phyloP scores from a whole-genome alignment of 495 filamentous ascomycete species.

The Staphylotrichum longicolle region DNA sequence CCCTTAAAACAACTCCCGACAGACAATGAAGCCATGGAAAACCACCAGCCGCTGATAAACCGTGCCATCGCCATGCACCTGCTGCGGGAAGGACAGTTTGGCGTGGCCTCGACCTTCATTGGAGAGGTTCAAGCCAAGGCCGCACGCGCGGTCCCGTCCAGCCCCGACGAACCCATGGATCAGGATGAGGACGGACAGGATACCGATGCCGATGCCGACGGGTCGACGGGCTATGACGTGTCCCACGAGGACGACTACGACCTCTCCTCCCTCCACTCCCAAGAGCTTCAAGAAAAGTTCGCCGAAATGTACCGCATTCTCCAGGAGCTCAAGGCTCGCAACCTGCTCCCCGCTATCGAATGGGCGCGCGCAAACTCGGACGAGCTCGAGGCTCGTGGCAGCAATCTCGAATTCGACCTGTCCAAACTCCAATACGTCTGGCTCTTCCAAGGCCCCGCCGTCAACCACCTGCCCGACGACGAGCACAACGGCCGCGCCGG shows the following conservation, averaged over 20 bases:
- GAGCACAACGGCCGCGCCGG: conserved; percentile 38
- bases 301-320: conserved; percentile 88
- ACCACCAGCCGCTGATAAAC: conserved; percentile 75
- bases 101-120: conserved; percentile 78
- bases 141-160: conserved; percentile 17
- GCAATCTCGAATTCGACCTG: conserved; percentile 93
- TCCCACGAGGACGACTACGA: conserved; percentile 33
- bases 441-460: conserved; percentile 59
- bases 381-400: conserved; percentile 75
- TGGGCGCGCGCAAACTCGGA: conserved; percentile 74
- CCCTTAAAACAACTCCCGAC: conserved; percentile 73
- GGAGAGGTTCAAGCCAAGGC: conserved; percentile 51
- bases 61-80: conserved; percentile 95
- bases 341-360: conserved; percentile 77
- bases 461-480: conserved; percentile 49
- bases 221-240: background rate
- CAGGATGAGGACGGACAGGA: conserved; percentile 33
- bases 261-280: conserved; percentile 58
- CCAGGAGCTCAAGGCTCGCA: conserved; percentile 64
- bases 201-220: conserved; percentile 16
- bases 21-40: conserved; percentile 77
- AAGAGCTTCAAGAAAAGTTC: conserved; percentile 74
- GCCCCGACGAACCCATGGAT: conserved; percentile 30
- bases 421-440: conserved; percentile 81
- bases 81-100: conserved; percentile 89